Base-by-base conservation (phyloP, 768 basidiomycete genomes). In the Lactarius pseudohatsudake region DNA sequence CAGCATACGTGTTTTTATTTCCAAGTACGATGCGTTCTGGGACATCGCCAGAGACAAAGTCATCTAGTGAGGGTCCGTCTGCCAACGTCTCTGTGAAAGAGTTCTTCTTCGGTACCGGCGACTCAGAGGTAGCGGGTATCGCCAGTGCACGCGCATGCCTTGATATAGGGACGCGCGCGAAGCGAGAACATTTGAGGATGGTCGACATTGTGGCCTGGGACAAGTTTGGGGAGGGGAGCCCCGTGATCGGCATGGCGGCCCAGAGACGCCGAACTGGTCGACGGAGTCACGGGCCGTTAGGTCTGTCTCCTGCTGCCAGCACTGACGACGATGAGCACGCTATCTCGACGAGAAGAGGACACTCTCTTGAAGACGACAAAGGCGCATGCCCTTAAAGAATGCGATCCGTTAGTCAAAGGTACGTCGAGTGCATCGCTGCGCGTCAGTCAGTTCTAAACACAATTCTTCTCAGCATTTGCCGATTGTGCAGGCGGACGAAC, bases 341-440 rank as follows among this genome's bases (percentile, higher is more conserved):
- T 95, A 38, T 95, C 93, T 43, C 84, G 92, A 64, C 84, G 93
- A 58, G 93, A 95, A 78, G 93, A 96, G 75, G 93, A 96, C 55
- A 88, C 87, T 9, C 83, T 96, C 47, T 76, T 90, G 45, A 94
- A 95, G 76, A 81, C 89, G 28, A 90, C 91, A 10, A 95, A 94
- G 74, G 85, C 87, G 18, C 81, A 82, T 64, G 93, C 94, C 15
- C 76, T 94, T 73, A 87, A 85, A 72, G 89, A 91, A 75, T 95
- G 93, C 69, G 89, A 92, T 72, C 68, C 79, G 1, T 68, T 92
- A 7, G 90, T 94, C 4, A 89, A 86, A 85, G 89, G 94, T 88
- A 64, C 40, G 75, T 68, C 43, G 64, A 43, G 75, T 69, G 45
- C 22, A 10, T 15, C 32, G 38, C 11, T 54, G 45, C 15, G n/a